Conservation (phyloP, 371 early-diverging fungal genomes). For the Coemansia sp. region DNA sequence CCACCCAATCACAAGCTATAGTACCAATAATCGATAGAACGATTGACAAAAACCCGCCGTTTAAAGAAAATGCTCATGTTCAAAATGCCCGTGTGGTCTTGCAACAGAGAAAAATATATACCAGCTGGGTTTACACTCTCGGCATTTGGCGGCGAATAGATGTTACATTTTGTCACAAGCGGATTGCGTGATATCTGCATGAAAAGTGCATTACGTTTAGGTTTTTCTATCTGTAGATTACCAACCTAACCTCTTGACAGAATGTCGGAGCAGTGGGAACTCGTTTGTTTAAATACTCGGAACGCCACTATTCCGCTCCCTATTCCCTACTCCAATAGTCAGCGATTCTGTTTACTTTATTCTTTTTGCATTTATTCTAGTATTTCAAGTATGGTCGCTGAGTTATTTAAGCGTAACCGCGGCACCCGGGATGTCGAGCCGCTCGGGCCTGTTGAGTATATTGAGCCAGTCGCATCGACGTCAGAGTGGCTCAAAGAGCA, state of each 20-base stretch:
- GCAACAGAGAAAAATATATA: not conserved
- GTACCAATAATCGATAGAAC: too few species aligned
- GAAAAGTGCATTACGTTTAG: not conserved
- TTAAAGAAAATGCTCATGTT: too few species aligned
- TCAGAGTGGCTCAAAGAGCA: conserved; percentile 35
- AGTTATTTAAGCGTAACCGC: conserved; percentile 3
- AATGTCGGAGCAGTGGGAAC: too few species aligned
- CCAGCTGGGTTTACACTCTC: not conserved
- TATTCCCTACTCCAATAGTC: not conserved
- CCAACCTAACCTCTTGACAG: not conserved
- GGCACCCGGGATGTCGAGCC: not conserved
- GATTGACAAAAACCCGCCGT: too few species aligned
- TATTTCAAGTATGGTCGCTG: not conserved
- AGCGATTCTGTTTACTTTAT: not conserved
- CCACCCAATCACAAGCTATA: not conserved
- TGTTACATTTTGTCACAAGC: conserved; percentile 7
- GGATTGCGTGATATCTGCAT: conserved; percentile 12
- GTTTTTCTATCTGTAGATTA: not conserved
- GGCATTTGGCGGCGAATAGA: not conserved
- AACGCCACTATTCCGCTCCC: not conserved
- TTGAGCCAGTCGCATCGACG: conserved; percentile 45
- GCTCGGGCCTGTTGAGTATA: conserved; percentile 15
- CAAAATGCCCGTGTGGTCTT: too few species aligned
- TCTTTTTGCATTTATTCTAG: not conserved
- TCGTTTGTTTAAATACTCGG: not conserved